phyloP scores from a whole-genome alignment of 352 stramenopile genomes.

The Hyaloperonospora brassicae region DNA sequence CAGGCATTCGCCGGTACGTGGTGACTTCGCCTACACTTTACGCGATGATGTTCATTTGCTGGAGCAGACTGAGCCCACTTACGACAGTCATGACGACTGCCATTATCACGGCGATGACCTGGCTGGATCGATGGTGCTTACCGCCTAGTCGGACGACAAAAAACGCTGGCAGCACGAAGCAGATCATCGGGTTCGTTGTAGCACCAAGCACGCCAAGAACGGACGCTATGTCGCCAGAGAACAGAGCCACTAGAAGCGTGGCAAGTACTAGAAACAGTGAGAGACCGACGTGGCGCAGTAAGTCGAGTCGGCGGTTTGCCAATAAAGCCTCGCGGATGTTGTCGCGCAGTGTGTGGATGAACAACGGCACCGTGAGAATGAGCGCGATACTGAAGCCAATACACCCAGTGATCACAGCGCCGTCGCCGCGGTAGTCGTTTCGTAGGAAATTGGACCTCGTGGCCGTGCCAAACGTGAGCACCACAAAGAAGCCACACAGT shows the following conservation, averaged over 20 bases:
- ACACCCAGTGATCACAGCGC: slow-evolving; percentile 53
- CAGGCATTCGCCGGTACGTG: too few relatives aligned
- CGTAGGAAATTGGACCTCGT: slow-evolving; percentile 82
- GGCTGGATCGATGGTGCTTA: slow-evolving; percentile 30
- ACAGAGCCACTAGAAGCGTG: slow-evolving; percentile 55
- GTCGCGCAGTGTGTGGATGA: slow-evolving; percentile 78
- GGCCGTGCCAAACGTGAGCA: slow-evolving; percentile 76
- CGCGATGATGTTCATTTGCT: slow-evolving; percentile 31
- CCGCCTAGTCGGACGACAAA: slow-evolving; percentile 55
- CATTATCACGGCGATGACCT: slow-evolving; percentile 37
- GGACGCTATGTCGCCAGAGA: slow-evolving; percentile 68
- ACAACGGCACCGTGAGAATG: slow-evolving; percentile 77
- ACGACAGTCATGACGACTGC: slow-evolving; percentile 38
- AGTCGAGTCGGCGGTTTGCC: slow-evolving; percentile 38
- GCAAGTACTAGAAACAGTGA: slow-evolving; percentile 45
- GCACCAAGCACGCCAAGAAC: slow-evolving; percentile 77
- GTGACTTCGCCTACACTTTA: slow-evolving; percentile 4
- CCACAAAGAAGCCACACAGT: slow-evolving; percentile 73
- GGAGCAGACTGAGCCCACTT: slow-evolving; percentile 51
- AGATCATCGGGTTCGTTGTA: slow-evolving; percentile 84
- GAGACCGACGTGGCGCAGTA: slow-evolving; percentile 41
- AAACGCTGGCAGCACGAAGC: slow-evolving; percentile 80
- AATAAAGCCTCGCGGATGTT: slow-evolving; percentile 71
- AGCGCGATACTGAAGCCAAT: slow-evolving; percentile 78
- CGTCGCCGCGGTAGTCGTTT: slow-evolving; percentile 79